phyloP scores from a whole-genome alignment of 495 filamentous ascomycete genomes.

The Xylaria longipes region DNA sequence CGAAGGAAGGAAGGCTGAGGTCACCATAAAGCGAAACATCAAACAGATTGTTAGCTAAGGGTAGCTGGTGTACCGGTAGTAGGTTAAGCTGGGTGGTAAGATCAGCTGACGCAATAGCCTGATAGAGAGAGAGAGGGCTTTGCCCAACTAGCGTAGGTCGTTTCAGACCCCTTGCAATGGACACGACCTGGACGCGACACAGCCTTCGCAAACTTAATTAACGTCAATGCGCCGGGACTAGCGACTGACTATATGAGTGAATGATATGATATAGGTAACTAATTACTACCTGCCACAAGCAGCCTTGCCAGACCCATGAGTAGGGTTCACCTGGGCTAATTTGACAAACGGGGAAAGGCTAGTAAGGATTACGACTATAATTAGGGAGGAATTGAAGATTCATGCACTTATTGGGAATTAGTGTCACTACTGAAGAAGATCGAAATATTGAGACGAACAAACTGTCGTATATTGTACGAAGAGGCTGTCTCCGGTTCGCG shows the following conservation, averaged over 20 bases:
- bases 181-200: too few relatives aligned
- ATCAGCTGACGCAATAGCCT: constrained; percentile 8
- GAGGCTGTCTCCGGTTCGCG: constrained; percentile 9
- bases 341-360: neutral
- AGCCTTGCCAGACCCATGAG: neutral
- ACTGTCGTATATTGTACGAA: constrained; percentile 14
- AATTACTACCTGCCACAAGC: neutral
- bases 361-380: neutral
- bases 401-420: neutral
- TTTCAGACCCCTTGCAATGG: constrained; percentile 4
- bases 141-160: neutral
- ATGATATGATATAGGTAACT: neutral
- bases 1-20: neutral
- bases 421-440: neutral
- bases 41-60: neutral
- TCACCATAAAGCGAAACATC: neutral
- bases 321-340: neutral
- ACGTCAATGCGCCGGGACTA: neutral
- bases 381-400: neutral
- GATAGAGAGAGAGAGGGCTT: neutral
- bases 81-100: neutral
- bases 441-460: neutral
- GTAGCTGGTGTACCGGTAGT: neutral
- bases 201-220: neutral
- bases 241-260: neutral